phyloP scores from a whole-genome alignment of 2,329 filamentous ascomycete species.

The Diaporthe caulivora region DNA sequence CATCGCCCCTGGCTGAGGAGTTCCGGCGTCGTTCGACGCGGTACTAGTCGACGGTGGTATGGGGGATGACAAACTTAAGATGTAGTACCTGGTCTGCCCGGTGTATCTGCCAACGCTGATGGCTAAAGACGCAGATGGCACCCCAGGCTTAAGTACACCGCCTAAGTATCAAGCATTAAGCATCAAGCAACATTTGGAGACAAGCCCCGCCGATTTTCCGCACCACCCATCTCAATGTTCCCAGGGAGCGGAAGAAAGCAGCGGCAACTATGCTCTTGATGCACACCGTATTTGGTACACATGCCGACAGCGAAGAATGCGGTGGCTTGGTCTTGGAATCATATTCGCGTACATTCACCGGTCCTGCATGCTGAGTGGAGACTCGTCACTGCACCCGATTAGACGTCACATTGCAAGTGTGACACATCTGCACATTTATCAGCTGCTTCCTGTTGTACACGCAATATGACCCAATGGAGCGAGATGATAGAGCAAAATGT shows the following conservation, averaged over 20 bases:
- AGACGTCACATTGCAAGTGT: neutral
- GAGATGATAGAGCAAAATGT: neutral
- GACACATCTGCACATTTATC: too few relatives aligned
- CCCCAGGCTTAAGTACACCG: neutral
- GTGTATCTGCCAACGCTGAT: neutral
- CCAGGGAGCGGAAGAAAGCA: neutral
- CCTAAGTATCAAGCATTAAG: neutral
- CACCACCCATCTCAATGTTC: neutral
- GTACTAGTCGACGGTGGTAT: neutral
- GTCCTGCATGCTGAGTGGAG: neutral
- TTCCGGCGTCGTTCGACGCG: neutral
- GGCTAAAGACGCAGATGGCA: neutral
- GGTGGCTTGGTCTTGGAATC: neutral
- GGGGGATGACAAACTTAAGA: neutral
- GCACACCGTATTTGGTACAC: neutral
- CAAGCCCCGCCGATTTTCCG: neutral
- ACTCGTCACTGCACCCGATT: neutral
- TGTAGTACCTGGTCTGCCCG: neutral
- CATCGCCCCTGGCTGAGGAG: neutral
- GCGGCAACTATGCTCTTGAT: neutral
- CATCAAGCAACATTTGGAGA: neutral
- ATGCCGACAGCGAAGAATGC: neutral
- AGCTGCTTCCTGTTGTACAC: neutral
- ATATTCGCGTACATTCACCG: too few relatives aligned
- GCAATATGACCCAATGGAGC: neutral